Percentiles rank a stretch among this genome's conserved stretches.
Evolutionary conservation across 306 rosid species (phyloP).

Genomic region (Rosa multiflora): DNA sequence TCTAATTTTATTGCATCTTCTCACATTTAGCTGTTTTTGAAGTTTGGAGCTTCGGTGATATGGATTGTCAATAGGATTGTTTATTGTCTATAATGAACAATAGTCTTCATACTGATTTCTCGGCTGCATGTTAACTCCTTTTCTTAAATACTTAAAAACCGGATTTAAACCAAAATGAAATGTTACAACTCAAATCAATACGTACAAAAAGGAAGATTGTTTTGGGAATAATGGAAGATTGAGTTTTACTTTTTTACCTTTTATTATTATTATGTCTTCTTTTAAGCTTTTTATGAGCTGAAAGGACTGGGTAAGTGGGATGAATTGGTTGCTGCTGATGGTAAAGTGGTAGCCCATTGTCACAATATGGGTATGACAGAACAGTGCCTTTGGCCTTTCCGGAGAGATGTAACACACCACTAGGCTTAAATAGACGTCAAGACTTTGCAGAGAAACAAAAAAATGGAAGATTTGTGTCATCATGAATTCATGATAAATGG

Average conservation of each 20-base stretch:
- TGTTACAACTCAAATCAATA: not conserved
- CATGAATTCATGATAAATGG: not conserved
- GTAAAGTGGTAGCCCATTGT: not conserved
- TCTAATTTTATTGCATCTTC: not conserved
- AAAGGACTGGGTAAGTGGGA: not conserved
- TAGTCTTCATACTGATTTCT: slow-evolving; percentile 8
- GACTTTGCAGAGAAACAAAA: not conserved
- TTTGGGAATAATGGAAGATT: too few species aligned
- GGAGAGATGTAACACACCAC: not conserved
- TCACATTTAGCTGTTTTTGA: not conserved
- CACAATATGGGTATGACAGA: not conserved
- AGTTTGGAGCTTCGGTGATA: not conserved
- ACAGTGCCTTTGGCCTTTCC: not conserved
- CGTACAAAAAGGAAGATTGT: too few species aligned
- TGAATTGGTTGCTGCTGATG: not conserved
- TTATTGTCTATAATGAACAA: not conserved
- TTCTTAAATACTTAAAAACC: not conserved
- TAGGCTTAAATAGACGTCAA: not conserved
- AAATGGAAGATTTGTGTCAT: not conserved
- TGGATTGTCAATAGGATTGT: slow-evolving; percentile 2
- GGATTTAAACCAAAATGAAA: not conserved
- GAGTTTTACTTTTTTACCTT: too few species aligned
- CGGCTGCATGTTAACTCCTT: not conserved
- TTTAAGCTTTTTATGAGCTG: not conserved
- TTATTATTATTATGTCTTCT: not conserved